These are phyloP conservation scores for Sporothrix protearum DNA, from an alignment of 2,329 filamentous ascomycete genomes.

Conservation along the genomic window DNA sequence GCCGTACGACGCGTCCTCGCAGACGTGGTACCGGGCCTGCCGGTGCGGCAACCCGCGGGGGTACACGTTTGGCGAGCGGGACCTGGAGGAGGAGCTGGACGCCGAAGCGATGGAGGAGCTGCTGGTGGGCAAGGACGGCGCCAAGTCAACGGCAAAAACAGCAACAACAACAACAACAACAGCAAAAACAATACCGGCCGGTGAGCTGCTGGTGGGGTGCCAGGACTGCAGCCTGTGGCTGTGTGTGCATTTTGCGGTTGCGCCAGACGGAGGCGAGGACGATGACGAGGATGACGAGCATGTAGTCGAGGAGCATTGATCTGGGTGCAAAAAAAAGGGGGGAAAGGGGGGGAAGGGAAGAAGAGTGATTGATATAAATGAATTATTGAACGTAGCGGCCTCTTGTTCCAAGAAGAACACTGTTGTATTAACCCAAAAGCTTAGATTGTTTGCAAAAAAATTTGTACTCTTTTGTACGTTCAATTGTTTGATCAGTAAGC, in stretches of 20 bases:
- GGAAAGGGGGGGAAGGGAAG: no score
- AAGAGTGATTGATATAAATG: no score
- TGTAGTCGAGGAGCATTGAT: not conserved
- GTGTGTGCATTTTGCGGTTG: constrained; percentile 59
- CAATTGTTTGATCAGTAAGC: no score
- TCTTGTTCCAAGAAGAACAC: no score
- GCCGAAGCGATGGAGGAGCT: constrained; percentile 37
- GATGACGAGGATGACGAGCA: constrained; percentile 20
- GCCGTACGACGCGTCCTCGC: constrained; percentile 42
- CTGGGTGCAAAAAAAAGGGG: no score
- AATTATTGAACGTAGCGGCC: not conserved
- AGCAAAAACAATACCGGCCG: constrained; percentile 44
- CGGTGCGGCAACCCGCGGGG: constrained; percentile 62
- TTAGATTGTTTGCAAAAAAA: not conserved
- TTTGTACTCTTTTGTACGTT: no score
- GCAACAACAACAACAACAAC: not conserved
- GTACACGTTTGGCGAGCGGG: constrained; percentile 55
- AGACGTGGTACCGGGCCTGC: constrained; percentile 56
- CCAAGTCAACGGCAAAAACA: constrained; percentile 30
- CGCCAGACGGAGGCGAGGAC: constrained; percentile 38
- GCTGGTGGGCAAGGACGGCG: not conserved
- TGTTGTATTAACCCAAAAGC: no score
- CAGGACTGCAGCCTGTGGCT: constrained; percentile 65
- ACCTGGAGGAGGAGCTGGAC: constrained; percentile 51
- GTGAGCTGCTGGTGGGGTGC: constrained; percentile 62